A percentile compares a stretch with the other conserved stretches of the same genome.
Conservation (phyloP, 306 rosid genomes). For the Sindora glabra region DNA sequence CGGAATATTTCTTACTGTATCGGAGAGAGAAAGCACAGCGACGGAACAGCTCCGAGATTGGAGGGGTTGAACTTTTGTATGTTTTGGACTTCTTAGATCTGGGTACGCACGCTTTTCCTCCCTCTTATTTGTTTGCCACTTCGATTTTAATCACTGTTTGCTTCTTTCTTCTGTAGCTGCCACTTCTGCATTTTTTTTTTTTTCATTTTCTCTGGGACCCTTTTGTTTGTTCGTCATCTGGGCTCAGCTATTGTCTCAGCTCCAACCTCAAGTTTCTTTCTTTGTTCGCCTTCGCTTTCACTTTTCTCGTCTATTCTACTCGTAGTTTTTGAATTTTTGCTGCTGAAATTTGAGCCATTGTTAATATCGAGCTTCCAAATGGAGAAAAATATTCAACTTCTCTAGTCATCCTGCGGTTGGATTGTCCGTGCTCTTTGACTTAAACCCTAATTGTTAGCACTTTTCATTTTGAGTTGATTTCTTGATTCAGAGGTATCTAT, state of each 20-base stretch:
- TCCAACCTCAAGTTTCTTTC: slow-evolving; percentile 9
- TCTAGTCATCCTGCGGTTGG: not conserved
- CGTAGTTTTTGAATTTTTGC: slow-evolving; percentile 9
- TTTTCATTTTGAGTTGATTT: not conserved
- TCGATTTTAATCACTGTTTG: not conserved
- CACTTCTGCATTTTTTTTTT: not conserved
- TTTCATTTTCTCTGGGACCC: slow-evolving; percentile 11
- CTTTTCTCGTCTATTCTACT: not conserved
- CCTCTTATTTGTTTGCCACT: not conserved
- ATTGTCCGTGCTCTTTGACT: not conserved
- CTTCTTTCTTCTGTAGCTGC: slow-evolving; percentile 4
- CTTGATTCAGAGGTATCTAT: not conserved
- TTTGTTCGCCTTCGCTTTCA: slow-evolving; percentile 2
- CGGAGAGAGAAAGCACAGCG: slow-evolving; percentile 2
- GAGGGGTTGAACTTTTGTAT: slow-evolving; percentile 20
- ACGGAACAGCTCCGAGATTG: slow-evolving; percentile 29
- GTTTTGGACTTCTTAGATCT: slow-evolving; percentile 32
- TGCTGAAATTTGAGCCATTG: not conserved
- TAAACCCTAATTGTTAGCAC: not conserved
- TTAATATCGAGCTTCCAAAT: not conserved
- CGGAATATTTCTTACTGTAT: no score
- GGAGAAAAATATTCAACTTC: not conserved
- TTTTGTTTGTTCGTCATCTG: not conserved
- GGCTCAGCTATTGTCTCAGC: not conserved
- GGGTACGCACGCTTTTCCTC: slow-evolving; percentile 14